Evolutionary conservation across 805 yeast genomes (phyloP), one percentile per base, ranked within the genome.

Genomic region (Scheffersomyces ergatensis): DNA sequence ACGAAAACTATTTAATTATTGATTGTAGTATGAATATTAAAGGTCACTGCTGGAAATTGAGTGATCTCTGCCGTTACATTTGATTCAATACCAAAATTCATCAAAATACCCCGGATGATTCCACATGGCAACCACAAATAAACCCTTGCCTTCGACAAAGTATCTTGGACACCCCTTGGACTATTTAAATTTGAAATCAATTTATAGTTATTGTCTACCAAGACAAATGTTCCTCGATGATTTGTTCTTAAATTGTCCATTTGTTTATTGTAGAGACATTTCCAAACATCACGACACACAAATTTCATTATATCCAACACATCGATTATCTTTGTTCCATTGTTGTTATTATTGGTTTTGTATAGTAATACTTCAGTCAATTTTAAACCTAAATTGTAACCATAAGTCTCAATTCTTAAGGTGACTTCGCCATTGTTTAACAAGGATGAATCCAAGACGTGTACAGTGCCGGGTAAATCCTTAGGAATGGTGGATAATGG

Each of bases 281-380:
- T 81, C 98, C 98, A 93, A 21, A 90, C 84, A 50, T 90, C 97
- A 34, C 95, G 76, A 58, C 98, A 90, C 4, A 93, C 78, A 58
- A 88, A 89, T 63, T 92, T 92, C 88, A 93, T 87, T 30, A 92
- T 76, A 48, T 87, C 90, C 29, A 92, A 63, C 11, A 85, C 72
- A 45, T 86, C 90, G 16, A 67, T 71, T 55, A 82, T 60, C 37
- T 57, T 65, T 1, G 57, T 47, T 16, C 54, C 44, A 20, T 51
- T 54, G 55, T 37, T 67, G 49, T 56, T 76, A 52, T 39, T 49
- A 18, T 42, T 48, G n/a, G 52, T 24, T 38, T 61, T 62, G 46
- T 69, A 70, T 48, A 78, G 59, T 41, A 74, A 65, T 13, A 76
- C 66, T 33, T 77, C 77, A 33, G 77, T 72, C 34, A 74, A 65